Percentiles rank a stretch among this genome's conserved stretches.
Conservation (phyloP, 176 grass and related monocot genomes). For the Ampelocalamus luodianensis region DNA sequence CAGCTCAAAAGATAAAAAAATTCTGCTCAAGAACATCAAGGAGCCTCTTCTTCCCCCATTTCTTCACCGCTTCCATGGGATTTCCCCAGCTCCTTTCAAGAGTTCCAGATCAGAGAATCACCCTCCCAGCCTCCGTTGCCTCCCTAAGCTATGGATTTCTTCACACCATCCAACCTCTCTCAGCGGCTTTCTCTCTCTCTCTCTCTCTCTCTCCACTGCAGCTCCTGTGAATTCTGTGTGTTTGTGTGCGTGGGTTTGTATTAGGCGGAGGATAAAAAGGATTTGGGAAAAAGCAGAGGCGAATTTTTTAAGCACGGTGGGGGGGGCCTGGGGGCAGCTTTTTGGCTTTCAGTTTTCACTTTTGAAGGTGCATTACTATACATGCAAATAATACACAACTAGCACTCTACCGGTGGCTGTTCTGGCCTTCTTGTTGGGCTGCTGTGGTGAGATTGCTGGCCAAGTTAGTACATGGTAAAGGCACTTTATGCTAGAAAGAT, state of each 20-base stretch:
- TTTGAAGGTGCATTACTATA: slow-evolving; percentile 41
- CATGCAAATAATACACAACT: background rate
- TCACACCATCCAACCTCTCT: background rate
- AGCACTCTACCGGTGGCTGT: background rate
- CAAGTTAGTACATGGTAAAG: slow-evolving; percentile 31
- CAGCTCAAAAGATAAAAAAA: background rate
- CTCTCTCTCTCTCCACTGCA: slow-evolving; percentile 7
- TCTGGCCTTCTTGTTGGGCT: slow-evolving; percentile 33
- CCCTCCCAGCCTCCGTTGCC: background rate
- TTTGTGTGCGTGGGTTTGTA: slow-evolving; percentile 15
- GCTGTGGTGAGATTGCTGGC: slow-evolving; percentile 13
- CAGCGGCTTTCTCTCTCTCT: background rate
- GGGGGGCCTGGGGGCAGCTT: too few species aligned
- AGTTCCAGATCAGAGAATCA: slow-evolving; percentile 41
- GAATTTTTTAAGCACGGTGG: slow-evolving; percentile 40
- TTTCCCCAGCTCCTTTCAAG: slow-evolving; percentile 17
- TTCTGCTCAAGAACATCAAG: slow-evolving; percentile 41
- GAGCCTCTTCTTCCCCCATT: slow-evolving; percentile 3
- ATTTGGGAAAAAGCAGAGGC: background rate
- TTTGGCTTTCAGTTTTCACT: slow-evolving; percentile 43
- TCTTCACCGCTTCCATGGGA: slow-evolving; percentile 18
- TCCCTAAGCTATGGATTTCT: slow-evolving; percentile 29
- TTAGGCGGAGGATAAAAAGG: slow-evolving; percentile 50
- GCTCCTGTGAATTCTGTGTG: slow-evolving; percentile 46
- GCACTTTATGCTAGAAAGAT: slow-evolving; percentile 31